phyloP scores from a whole-genome alignment of 257 asterid genomes.

The Solanum etuberosum region DNA sequence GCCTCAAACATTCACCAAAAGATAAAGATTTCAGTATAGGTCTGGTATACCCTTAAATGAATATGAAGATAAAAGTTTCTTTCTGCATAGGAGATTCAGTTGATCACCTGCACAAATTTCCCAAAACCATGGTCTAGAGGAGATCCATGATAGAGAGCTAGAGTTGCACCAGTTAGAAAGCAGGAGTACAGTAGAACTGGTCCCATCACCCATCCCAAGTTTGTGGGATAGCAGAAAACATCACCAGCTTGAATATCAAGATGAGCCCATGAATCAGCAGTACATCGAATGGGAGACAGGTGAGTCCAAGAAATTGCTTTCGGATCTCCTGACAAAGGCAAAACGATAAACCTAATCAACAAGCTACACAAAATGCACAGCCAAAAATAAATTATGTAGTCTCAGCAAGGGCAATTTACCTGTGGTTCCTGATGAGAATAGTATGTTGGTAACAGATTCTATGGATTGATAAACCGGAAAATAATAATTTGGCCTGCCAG shows the following conservation, averaged over 20 bases:
- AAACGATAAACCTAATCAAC: not conserved
- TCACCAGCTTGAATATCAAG: slow-evolving; percentile 49
- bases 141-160: slow-evolving; percentile 96
- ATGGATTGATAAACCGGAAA: slow-evolving; percentile 57
- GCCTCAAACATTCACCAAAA: not conserved
- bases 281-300: slow-evolving; percentile 73
- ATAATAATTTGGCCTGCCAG: slow-evolving; percentile 47
- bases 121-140: slow-evolving; percentile 80
- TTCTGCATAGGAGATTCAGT: not conserved
- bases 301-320: slow-evolving; percentile 98
- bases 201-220: slow-evolving; percentile 98
- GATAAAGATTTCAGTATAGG: not conserved
- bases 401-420: slow-evolving; percentile 27
- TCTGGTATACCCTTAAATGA: not conserved
- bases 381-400: not conserved
- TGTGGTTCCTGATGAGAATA: slow-evolving; percentile 94
- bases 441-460: slow-evolving; percentile 63
- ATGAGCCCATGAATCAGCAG: slow-evolving; percentile 83
- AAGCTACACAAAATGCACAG: not conserved
- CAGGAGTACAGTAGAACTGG: slow-evolving; percentile 69
- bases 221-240: slow-evolving; percentile 85
- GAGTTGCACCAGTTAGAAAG: slow-evolving; percentile 73
- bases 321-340: slow-evolving; percentile 61
- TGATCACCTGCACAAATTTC: slow-evolving; percentile 70
- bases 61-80: not conserved